Base-by-base conservation (phyloP, 2,329 filamentous ascomycete species). In the Colletotrichum sp. region DNA sequence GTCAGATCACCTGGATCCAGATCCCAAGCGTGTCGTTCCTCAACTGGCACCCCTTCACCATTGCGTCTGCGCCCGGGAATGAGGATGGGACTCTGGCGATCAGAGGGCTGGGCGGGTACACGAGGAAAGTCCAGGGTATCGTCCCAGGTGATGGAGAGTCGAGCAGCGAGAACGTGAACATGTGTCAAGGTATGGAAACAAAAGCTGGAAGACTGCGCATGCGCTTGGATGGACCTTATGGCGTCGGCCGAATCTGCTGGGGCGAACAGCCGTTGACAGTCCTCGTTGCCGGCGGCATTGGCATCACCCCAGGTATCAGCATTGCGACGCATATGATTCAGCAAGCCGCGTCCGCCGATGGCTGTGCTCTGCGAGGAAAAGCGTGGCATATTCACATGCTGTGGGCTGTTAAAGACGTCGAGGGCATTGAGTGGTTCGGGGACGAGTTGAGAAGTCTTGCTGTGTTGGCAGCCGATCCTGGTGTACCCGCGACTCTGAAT, bases 111-210 rank as follows among this genome's bases (percentile, higher is more conserved):
- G 55, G 55, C 13, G 55, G 55, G 16, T 59, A 59, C 25, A 59
- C 55, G 25, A 25, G 25, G 5, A 59, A 28, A 28, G 25, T 59
- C 25, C 22, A 28, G 22, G 4, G 27, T 19, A 19, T 28, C 27
- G n/a, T 28, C 8, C 25, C 22, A 8, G 27, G 16, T 28, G 55
- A 59, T 22, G 27, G 22, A 16, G 16, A 59, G 5, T 8, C 13
- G 25, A 59, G 55, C 55, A 59, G 25, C 15, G 55, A 16, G 27
- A 3, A 28, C 25, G 11, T 13, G 12, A 22, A 11, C n/a, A 7
- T 11, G 9, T 0, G 11, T 52, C 44, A 52, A 22, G 0, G 13
- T 0, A 28, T 28, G 19, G 13, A 1, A 28, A 0, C 15, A 1
- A 59, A 59, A 11, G 28, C 1, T 1, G 13, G 0, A 28, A 59